Evolutionary conservation across 2,329 filamentous ascomycete genomes (phyloP).

Genomic region (Exophiala sp.): DNA sequence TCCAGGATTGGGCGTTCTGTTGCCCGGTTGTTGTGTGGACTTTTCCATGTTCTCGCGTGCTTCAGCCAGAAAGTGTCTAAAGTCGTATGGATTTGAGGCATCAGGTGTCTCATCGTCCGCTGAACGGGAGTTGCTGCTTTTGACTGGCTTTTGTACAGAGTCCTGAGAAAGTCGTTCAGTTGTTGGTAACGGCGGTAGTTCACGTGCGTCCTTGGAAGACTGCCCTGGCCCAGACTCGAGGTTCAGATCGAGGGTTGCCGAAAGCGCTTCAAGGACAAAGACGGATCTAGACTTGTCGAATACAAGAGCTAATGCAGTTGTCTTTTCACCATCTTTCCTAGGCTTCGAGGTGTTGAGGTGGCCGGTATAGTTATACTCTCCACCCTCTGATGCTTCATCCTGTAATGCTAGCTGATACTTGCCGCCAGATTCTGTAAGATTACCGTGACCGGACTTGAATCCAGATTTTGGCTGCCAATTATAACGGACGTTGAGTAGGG

Average conservation of each 20-base stretch:
- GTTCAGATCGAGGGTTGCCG: slow-evolving; percentile 86
- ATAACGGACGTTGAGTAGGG: slow-evolving; percentile 43
- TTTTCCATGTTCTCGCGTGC: slow-evolving; percentile 36
- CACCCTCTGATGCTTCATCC: slow-evolving; percentile 7
- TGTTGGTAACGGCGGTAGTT: slow-evolving; percentile 17
- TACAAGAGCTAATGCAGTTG: slow-evolving; percentile 53
- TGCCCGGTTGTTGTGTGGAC: slow-evolving; percentile 14
- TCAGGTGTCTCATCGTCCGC: slow-evolving; percentile 43
- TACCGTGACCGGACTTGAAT: slow-evolving; percentile 22
- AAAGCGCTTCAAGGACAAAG: slow-evolving; percentile 77
- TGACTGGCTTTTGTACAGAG: slow-evolving; percentile 25
- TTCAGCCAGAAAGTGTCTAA: slow-evolving; percentile 47
- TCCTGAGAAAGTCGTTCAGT: slow-evolving; percentile 16
- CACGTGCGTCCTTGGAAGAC: slow-evolving; percentile 11
- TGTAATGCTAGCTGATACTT: slow-evolving; percentile 16
- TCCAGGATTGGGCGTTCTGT: slow-evolving; percentile 24
- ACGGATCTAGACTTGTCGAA: slow-evolving; percentile 72
- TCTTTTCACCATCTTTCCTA: slow-evolving; percentile 28
- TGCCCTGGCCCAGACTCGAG: slow-evolving; percentile 61
- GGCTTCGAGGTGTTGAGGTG: background rate
- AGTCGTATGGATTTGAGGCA: slow-evolving; percentile 48
- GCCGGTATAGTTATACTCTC: slow-evolving; percentile 14
- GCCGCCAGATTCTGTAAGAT: slow-evolving; percentile 17
- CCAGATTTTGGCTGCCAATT: slow-evolving; percentile 44
- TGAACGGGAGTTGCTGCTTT: slow-evolving; percentile 25